Percentiles rank a stretch among this genome's conserved stretches.
Conservation (phyloP, 345 rosid genomes). For the Streptanthus diversifolius region DNA sequence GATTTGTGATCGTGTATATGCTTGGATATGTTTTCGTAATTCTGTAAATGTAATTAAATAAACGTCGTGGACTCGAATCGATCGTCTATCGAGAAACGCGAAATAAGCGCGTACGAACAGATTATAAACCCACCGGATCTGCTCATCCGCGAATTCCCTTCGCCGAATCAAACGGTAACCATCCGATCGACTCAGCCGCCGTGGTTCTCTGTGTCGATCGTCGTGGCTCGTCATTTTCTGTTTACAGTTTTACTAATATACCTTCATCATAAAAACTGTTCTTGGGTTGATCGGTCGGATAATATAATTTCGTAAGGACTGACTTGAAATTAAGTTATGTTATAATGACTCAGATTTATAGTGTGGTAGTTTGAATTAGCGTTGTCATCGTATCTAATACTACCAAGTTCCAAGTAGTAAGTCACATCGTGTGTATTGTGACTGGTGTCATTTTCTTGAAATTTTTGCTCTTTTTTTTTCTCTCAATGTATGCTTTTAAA, state of each 20-base stretch:
- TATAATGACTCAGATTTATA: background rate
- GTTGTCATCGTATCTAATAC: background rate
- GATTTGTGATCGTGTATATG: no score
- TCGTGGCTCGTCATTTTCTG: slow-evolving; percentile 79
- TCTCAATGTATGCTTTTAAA: background rate
- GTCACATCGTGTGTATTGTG: no score
- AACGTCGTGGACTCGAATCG: slow-evolving; percentile 36
- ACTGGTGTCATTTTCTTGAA: background rate
- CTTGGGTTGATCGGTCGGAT: background rate
- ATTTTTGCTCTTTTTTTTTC: background rate
- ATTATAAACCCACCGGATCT: slow-evolving; percentile 49
- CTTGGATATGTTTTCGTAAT: no score
- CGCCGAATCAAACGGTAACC: slow-evolving; percentile 71
- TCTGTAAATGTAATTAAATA: no score
- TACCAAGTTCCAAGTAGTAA: background rate
- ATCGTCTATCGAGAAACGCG: slow-evolving; percentile 58
- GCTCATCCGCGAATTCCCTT: slow-evolving; percentile 33
- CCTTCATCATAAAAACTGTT: no score
- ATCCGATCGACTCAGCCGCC: slow-evolving; percentile 42
- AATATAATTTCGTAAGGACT: background rate
- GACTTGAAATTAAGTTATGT: background rate
- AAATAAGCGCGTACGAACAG: slow-evolving; percentile 61
- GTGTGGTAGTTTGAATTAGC: background rate
- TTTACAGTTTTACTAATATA: no score
- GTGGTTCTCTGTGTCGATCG: slow-evolving; percentile 61